phyloP scores from a whole-genome alignment of 2,329 filamentous ascomycete species.

The Hymenoscyphus fructigenus region DNA sequence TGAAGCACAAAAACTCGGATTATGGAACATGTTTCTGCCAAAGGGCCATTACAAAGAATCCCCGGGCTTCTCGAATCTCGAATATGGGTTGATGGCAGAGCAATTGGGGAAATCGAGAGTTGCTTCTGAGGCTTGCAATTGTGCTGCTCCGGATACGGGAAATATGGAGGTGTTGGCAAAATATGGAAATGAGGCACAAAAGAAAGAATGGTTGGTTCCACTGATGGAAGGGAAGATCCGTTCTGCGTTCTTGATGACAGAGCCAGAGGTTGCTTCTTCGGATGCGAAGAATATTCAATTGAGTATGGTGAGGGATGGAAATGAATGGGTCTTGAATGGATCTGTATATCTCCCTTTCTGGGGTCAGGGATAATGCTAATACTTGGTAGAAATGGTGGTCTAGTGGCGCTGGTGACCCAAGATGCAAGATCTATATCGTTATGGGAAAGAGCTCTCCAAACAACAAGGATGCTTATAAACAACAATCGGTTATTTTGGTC shows the following conservation, averaged over 20 bases:
- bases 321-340: constrained; percentile 89
- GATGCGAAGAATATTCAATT: constrained; percentile 94
- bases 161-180: constrained; percentile 96
- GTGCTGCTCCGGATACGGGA: constrained; percentile 85
- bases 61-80: constrained; percentile 89
- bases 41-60: constrained; percentile 95
- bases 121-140: constrained; percentile 87
- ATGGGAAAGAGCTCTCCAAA: constrained; percentile 88
- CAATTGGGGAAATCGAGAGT: constrained; percentile 82
- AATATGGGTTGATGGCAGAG: constrained; percentile 98
- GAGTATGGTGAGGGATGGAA: constrained; percentile 76
- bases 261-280: constrained; percentile 82
- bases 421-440: constrained; percentile 91
- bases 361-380: constrained; percentile 21
- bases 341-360: constrained; percentile 50
- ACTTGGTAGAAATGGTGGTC: constrained; percentile 92
- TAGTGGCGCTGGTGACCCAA: constrained; percentile 86
- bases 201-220: constrained; percentile 78
- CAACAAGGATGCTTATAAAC: constrained; percentile 76
- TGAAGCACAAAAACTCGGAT: constrained; percentile 76
- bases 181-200: constrained; percentile 84
- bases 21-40: constrained; percentile 99
- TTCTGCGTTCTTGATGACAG: constrained; percentile 91
- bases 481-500: constrained; percentile 92
- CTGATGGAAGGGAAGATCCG: constrained; percentile 82